phyloP scores from a whole-genome alignment of 2,329 filamentous ascomycete genomes.

The Epichloe uncinata region DNA sequence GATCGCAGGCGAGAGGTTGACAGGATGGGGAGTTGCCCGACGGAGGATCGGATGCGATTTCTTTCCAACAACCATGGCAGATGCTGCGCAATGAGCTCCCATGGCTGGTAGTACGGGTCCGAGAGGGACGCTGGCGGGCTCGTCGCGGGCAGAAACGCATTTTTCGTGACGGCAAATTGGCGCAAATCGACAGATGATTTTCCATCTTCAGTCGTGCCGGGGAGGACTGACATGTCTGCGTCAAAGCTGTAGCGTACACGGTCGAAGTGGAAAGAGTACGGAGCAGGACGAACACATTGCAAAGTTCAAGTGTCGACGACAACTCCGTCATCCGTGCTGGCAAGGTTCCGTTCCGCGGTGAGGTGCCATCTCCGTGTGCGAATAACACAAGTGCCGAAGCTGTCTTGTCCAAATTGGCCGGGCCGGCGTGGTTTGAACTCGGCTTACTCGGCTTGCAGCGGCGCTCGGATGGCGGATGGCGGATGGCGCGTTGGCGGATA shows the following conservation, averaged over 20 bases:
- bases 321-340: too few species aligned
- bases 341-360: too few species aligned
- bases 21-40: slow-evolving; percentile 56
- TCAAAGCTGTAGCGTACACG: too few species aligned
- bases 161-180: slow-evolving; percentile 29
- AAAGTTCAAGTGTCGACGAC: too few species aligned
- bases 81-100: slow-evolving; percentile 59
- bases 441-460: too few species aligned
- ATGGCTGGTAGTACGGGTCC: slow-evolving; percentile 62
- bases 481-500: neutral
- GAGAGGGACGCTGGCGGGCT: slow-evolving; percentile 53
- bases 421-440: too few species aligned
- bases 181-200: slow-evolving; percentile 15
- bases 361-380: too few species aligned
- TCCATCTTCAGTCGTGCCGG: slow-evolving; percentile 8
- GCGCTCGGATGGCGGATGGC: too few species aligned
- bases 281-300: too few species aligned
- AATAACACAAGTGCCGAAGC: too few species aligned
- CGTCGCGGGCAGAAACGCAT: slow-evolving; percentile 66
- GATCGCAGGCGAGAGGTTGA: slow-evolving; percentile 48
- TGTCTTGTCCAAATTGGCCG: too few species aligned
- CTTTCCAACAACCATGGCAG: slow-evolving; percentile 54
- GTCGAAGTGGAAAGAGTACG: too few species aligned
- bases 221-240: slow-evolving; percentile 23
- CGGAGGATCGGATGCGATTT: slow-evolving; percentile 46